Conservation (phyloP, 2,329 filamentous ascomycete species). For the Rugonectria rugulosa region DNA sequence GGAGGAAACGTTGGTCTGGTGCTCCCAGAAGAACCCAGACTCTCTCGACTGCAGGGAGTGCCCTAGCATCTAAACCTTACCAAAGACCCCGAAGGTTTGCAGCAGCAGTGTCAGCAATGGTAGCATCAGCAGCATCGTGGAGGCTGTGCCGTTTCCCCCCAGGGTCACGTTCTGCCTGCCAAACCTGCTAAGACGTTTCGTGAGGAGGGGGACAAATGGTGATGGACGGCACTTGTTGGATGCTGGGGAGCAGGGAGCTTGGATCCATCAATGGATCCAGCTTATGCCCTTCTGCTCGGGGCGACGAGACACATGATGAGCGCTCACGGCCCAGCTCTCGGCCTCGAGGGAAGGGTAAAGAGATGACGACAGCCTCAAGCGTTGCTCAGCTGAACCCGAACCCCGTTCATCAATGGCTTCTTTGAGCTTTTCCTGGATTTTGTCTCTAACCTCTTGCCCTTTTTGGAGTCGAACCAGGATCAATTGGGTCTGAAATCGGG, state of each 20-base stretch:
- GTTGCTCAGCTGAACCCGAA: no score
- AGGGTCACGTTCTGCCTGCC: constrained; percentile 19
- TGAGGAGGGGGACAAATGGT: constrained; percentile 35
- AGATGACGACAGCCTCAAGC: no score
- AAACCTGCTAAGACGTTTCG: constrained; percentile 38
- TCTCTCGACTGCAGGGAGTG: constrained; percentile 26
- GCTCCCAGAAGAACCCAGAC: neutral
- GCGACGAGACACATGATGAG: constrained; percentile 12
- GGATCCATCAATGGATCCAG: constrained; percentile 22
- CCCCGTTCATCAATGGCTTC: neutral
- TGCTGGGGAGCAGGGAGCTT: constrained; percentile 19
- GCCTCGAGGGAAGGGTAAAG: no score
- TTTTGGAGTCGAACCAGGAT: constrained; percentile 7
- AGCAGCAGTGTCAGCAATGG: constrained; percentile 37
- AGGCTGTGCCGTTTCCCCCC: constrained; percentile 35
- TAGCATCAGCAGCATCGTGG: constrained; percentile 34
- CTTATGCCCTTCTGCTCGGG: constrained; percentile 4
- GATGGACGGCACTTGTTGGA: constrained; percentile 33
- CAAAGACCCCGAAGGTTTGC: constrained; percentile 28
- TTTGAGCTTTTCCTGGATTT: neutral
- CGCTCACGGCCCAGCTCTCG: constrained; percentile 1
- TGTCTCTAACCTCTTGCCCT: constrained; percentile 8
- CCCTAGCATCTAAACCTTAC: constrained; percentile 27
- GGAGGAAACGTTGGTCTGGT: constrained; percentile 4
- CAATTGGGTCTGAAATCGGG: constrained; percentile 4